These are phyloP conservation scores for Herpetomonas samuelpessoai DNA, from an alignment of 208 protist genomes.

Conservation along the genomic window DNA sequence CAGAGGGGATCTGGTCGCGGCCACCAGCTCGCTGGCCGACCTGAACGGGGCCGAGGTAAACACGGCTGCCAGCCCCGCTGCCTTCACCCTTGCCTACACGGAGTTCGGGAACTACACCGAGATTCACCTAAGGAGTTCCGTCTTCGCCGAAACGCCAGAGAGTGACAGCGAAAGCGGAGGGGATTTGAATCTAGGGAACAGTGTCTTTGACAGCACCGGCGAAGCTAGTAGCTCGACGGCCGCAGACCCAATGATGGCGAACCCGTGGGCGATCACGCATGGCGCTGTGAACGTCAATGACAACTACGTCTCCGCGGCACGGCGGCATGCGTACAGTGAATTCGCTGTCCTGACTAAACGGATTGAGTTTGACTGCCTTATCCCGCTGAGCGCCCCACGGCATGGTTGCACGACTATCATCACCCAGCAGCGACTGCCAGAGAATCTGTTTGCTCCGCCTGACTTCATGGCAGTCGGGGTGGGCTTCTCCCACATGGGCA, in stretches of 20 bases:
- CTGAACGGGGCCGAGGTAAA: constrained; percentile 18
- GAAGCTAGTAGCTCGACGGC: not conserved
- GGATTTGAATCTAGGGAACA: not conserved
- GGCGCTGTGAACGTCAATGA: constrained; percentile 7
- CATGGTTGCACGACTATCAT: constrained; percentile 21
- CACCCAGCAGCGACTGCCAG: constrained; percentile 13
- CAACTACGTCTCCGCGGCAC: not conserved
- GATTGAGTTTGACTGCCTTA: constrained; percentile 34
- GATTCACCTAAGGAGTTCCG: not conserved
- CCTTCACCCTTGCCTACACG: not conserved
- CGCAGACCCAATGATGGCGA: not conserved
- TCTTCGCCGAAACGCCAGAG: not conserved
- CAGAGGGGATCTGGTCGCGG: constrained; percentile 14
- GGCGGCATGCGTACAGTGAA: constrained; percentile 16
- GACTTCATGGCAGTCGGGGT: constrained; percentile 25
- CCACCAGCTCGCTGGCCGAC: constrained; percentile 14
- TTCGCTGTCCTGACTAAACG: constrained; percentile 25
- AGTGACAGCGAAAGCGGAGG: not conserved
- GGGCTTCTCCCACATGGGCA: constrained; percentile 25
- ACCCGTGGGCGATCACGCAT: constrained; percentile 5
- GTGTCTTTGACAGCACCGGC: not conserved
- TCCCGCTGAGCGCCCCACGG: not conserved
- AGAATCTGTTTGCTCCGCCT: constrained; percentile 13
- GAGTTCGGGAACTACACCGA: not conserved
- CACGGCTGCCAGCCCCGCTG: not conserved